Percentiles rank a stretch among this genome's conserved stretches.
phyloP scores from a whole-genome alignment of 2,329 filamentous ascomycete species.

The Fusarium dimerum region DNA sequence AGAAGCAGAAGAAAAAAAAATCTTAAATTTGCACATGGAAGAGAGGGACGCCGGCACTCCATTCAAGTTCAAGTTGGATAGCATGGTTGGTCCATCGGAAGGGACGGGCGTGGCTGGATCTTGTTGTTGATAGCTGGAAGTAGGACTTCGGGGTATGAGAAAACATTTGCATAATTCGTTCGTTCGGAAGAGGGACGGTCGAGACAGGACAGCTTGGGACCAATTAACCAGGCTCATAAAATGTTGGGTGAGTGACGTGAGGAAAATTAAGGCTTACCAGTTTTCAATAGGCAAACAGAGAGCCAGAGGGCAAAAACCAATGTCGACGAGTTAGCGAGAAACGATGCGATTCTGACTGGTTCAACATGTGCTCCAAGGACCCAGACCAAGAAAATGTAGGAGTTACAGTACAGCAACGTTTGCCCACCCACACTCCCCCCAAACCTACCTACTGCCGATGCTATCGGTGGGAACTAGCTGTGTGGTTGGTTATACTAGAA shows the following conservation, averaged over 20 bases:
- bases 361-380: slow-evolving; percentile 23
- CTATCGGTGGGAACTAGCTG: slow-evolving; percentile 19
- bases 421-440: slow-evolving; percentile 22
- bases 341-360: slow-evolving; percentile 25
- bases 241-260: slow-evolving; percentile 29
- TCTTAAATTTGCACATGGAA: neutral
- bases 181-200: slow-evolving; percentile 11
- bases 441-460: slow-evolving; percentile 24
- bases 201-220: slow-evolving; percentile 18
- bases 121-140: neutral
- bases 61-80: neutral
- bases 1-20: slow-evolving; percentile 18
- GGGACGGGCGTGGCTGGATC: slow-evolving; percentile 10
- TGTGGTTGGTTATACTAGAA: slow-evolving; percentile 17
- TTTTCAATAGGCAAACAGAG: slow-evolving; percentile 24
- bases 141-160: slow-evolving; percentile 11
- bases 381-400: slow-evolving; percentile 4
- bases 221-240: slow-evolving; percentile 12
- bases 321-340: slow-evolving; percentile 22
- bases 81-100: slow-evolving; percentile 8
- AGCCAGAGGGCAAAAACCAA: slow-evolving; percentile 22
- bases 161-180: slow-evolving; percentile 4
- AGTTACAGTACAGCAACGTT: slow-evolving; percentile 23
- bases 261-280: slow-evolving; percentile 24
- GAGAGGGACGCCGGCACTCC: neutral